Evolutionary conservation across 192 early-diverging fungal genomes (phyloP).

Genomic region (Podila clonocystis): DNA sequence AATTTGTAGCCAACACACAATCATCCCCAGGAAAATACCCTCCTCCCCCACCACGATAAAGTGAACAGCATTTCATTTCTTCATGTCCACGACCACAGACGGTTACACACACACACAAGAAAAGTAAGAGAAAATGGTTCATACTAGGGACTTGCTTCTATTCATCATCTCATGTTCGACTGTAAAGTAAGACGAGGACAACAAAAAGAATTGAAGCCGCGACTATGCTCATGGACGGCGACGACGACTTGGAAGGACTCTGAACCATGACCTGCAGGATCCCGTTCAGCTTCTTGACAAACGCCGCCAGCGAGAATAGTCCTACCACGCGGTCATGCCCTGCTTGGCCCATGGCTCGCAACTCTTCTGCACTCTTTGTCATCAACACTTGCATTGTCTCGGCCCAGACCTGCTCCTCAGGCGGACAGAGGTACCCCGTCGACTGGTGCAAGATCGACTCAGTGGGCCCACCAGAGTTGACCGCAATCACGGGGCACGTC

Average conservation of each 20-base stretch:
- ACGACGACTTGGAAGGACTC: neutral
- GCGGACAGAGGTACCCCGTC: conserved; percentile 83
- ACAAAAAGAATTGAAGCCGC: conserved; percentile 5
- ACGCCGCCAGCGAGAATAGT: conserved; percentile 72
- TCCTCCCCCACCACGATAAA: no score
- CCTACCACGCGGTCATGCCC: conserved; percentile 70
- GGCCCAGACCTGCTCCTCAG: conserved; percentile 70
- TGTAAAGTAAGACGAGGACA: conserved; percentile 12
- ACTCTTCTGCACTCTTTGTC: conserved; percentile 32
- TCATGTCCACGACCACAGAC: no score
- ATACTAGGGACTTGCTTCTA: neutral
- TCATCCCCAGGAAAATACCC: no score
- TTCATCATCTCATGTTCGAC: neutral
- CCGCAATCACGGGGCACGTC: conserved; percentile 86
- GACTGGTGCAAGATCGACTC: conserved; percentile 79
- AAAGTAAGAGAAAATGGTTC: neutral
- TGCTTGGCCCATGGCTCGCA: conserved; percentile 68
- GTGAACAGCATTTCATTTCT: no score
- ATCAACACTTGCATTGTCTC: conserved; percentile 66
- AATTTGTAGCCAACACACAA: neutral
- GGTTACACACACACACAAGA: neutral
- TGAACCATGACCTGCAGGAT: conserved; percentile 58
- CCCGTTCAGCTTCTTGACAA: conserved; percentile 74
- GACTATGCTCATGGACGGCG: neutral
- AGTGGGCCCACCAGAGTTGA: conserved; percentile 85